phyloP scores from a whole-genome alignment of 495 filamentous ascomycete species.

The Penicillium arizonense region DNA sequence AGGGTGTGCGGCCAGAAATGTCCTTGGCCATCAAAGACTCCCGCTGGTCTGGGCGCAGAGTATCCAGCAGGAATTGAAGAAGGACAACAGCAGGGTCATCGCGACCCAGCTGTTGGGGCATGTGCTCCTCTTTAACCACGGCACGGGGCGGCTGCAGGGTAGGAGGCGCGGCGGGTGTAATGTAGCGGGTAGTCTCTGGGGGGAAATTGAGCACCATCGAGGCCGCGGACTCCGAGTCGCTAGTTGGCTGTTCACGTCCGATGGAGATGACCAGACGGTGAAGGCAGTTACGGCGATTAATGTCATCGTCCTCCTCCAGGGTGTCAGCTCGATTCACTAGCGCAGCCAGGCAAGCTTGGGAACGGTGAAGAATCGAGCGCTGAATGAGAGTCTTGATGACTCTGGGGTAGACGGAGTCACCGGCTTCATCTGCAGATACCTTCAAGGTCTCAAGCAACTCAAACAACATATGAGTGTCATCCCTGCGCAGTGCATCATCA shows the following conservation, averaged over 20 bases:
- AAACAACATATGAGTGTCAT: slow-evolving; percentile 63
- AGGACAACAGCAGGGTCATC: slow-evolving; percentile 74
- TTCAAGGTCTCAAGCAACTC: slow-evolving; percentile 59
- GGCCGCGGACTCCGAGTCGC: slow-evolving; percentile 43
- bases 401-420: slow-evolving; percentile 50
- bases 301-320: slow-evolving; percentile 83
- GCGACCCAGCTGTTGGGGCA: slow-evolving; percentile 58
- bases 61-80: slow-evolving; percentile 70
- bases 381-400: slow-evolving; percentile 80
- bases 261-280: slow-evolving; percentile 90
- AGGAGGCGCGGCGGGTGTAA: slow-evolving; percentile 72
- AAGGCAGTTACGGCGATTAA: slow-evolving; percentile 90
- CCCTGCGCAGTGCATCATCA: slow-evolving; percentile 73
- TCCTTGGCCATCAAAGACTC: slow-evolving; percentile 68
- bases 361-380: slow-evolving; percentile 70
- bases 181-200: slow-evolving; percentile 60
- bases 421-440: slow-evolving; percentile 45
- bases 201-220: slow-evolving; percentile 48
- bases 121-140: slow-evolving; percentile 53
- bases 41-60: slow-evolving; percentile 67
- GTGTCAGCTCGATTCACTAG: slow-evolving; percentile 65
- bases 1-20: slow-evolving; percentile 76
- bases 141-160: slow-evolving; percentile 58
- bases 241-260: slow-evolving; percentile 69
- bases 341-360: slow-evolving; percentile 63